These are phyloP conservation scores for Trifolium subterraneum DNA, from an alignment of 306 rosid genomes.

Conservation along the genomic window DNA sequence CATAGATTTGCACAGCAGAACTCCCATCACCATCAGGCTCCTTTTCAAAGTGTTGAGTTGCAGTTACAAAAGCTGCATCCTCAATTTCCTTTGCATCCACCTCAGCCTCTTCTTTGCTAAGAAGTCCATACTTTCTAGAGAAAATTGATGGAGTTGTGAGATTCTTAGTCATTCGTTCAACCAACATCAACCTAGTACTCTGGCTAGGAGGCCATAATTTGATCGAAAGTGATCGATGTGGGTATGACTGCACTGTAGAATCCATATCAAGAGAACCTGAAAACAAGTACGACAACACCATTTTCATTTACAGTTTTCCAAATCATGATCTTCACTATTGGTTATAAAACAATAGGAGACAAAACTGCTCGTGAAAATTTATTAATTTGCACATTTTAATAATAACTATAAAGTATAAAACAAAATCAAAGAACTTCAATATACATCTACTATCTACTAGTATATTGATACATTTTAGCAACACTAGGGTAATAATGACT, in stretches of 20 bases:
- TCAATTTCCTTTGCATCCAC: slow-evolving; percentile 74
- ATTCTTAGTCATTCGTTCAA: slow-evolving; percentile 76
- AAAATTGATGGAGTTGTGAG: slow-evolving; percentile 82
- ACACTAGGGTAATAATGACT: neutral
- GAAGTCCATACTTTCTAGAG: slow-evolving; percentile 83
- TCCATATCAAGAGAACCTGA: slow-evolving; percentile 68
- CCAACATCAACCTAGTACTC: slow-evolving; percentile 81
- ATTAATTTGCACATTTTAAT: neutral
- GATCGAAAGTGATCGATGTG: slow-evolving; percentile 60
- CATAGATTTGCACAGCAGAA: slow-evolving; percentile 86
- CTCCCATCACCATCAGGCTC: slow-evolving; percentile 88
- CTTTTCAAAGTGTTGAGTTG: slow-evolving; percentile 74
- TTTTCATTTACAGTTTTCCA: slow-evolving; percentile 6
- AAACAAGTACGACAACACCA: slow-evolving; percentile 26
- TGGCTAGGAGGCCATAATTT: slow-evolving; percentile 91
- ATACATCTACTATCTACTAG: neutral
- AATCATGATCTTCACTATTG: neutral
- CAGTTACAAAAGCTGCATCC: slow-evolving; percentile 64
- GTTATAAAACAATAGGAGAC: slow-evolving; percentile 8
- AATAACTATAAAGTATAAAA: neutral
- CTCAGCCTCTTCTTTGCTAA: slow-evolving; percentile 76
- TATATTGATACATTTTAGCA: neutral
- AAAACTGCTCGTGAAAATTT: slow-evolving; percentile 11
- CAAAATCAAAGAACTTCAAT: slow-evolving; percentile 1
- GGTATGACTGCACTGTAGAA: slow-evolving; percentile 51